Base-by-base conservation (phyloP, 2,329 filamentous ascomycete species). In the Talaromyces funiculosus region DNA sequence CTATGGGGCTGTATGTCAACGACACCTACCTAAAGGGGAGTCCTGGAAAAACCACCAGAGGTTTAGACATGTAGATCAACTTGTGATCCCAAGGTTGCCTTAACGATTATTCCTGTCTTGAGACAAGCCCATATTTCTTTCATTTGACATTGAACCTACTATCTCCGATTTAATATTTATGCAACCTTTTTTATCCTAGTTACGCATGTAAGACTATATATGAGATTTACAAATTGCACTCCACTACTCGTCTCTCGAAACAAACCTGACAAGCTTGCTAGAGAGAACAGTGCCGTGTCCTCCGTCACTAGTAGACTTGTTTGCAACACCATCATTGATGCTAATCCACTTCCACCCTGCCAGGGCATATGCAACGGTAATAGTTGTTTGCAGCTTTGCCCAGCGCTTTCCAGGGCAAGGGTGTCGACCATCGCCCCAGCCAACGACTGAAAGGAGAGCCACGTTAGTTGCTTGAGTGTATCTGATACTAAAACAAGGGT, bases 1-100 rank as follows among this genome's bases (percentile, higher is more conserved):
- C n/a, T n/a, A n/a, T n/a, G n/a, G n/a, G n/a, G n/a, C n/a, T n/a
- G n/a, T n/a, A n/a, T n/a, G n/a, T n/a, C n/a, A n/a, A n/a, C n/a
- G n/a, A n/a, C n/a, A 33, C 33, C 33, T 35, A 37, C 35, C 8
- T 37, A 6, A 37, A 37, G 14, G 7, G 14, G 35, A 37, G 14
- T 37, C 14, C 7, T 16, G 14, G 35, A 37, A 37, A 37, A 16
- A 37, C 35, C 14, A 16, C 10, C 35, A 37, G 3, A n/a, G 35
- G 16, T 37, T 4, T 37, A 16, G 35, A 16, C 35, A 37, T 37
- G 35, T 37, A 12, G 35, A 60, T 62, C 82, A 20, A 64, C 74
- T 0, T 65, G 65, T 3, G 80, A n/a, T n/a, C n/a, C n/a, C n/a
- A n/a, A n/a, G n/a, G 82, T 64, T 79, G 82, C 67, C 76, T 79